Evolutionary conservation across 129 eudicot genomes (phyloP).

Genomic region (Mikania micrantha): DNA sequence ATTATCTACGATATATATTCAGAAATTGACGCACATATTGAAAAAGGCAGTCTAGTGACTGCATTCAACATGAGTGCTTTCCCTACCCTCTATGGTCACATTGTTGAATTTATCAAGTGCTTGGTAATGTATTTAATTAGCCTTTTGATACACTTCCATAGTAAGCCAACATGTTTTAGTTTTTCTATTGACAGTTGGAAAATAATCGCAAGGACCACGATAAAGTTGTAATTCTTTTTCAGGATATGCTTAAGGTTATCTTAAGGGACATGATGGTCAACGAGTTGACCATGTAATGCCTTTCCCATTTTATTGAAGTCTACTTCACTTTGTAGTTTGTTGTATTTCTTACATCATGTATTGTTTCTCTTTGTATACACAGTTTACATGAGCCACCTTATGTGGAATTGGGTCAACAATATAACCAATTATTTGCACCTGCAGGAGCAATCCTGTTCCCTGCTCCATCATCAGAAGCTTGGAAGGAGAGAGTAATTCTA

Average conservation of each 20-base stretch:
- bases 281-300: conserved; percentile 37
- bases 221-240: conserved; percentile 87
- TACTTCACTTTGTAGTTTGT: not conserved
- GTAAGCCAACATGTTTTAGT: not conserved
- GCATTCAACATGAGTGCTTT: conserved; percentile 71
- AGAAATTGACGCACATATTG: conserved; percentile 70
- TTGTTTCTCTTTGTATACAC: not conserved
- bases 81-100: conserved; percentile 63
- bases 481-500: conserved; percentile 81
- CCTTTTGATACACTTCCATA: not conserved
- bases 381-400: conserved; percentile 64
- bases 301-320: not conserved
- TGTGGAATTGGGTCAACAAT: conserved; percentile 60
- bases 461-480: conserved; percentile 77
- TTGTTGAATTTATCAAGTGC: conserved; percentile 61
- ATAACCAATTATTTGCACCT: conserved; percentile 77
- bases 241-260: conserved; percentile 93
- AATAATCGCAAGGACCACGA: conserved; percentile 55
- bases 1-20: conserved; percentile 59
- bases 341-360: not conserved
- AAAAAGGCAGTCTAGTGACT: conserved; percentile 37
- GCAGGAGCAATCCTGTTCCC: conserved; percentile 91
- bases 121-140: conserved; percentile 43
- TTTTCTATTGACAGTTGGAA: conserved; percentile 26
- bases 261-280: conserved; percentile 92